These are phyloP conservation scores for Rhodotorula graminis DNA, from an alignment of 768 basidiomycete species.

Conservation along the genomic window DNA sequence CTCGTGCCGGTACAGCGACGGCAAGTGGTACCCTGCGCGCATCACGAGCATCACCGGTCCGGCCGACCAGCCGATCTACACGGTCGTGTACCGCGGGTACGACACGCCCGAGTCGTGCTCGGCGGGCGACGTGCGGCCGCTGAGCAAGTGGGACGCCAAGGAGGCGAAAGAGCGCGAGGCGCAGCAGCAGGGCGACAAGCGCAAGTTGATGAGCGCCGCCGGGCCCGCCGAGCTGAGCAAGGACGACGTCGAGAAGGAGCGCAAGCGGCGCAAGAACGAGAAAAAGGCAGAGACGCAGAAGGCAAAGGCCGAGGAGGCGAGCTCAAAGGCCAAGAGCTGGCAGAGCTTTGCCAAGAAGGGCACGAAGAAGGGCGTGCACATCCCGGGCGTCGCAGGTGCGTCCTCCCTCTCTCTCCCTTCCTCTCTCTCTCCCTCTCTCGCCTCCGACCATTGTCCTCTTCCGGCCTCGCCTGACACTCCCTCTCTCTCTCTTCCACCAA, in stretches of 20 bases:
- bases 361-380: conserved; percentile 85
- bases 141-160: conserved; percentile 40
- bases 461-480: neutral
- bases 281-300: conserved; percentile 80
- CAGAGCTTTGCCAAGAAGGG: conserved; percentile 93
- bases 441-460: no score
- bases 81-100: conserved; percentile 85
- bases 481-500: no score
- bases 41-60: conserved; percentile 80
- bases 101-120: conserved; percentile 83
- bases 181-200: conserved; percentile 54
- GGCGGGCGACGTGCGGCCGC: conserved; percentile 49
- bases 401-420: neutral
- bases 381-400: conserved; percentile 64
- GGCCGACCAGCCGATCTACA: conserved; percentile 74
- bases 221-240: conserved; percentile 54
- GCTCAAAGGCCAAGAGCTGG: conserved; percentile 76
- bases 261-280: conserved; percentile 92
- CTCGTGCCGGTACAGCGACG: conserved; percentile 77
- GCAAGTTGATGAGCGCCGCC: conserved; percentile 53
- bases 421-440: neutral
- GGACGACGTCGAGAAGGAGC: conserved; percentile 69
- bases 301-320: conserved; percentile 82
- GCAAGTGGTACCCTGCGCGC: conserved; percentile 79
- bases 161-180: neutral